Evolutionary conservation across 2,329 filamentous ascomycete species (phyloP), one percentile per base, ranked within the genome.

Genomic region (Colletotrichum sp.): DNA sequence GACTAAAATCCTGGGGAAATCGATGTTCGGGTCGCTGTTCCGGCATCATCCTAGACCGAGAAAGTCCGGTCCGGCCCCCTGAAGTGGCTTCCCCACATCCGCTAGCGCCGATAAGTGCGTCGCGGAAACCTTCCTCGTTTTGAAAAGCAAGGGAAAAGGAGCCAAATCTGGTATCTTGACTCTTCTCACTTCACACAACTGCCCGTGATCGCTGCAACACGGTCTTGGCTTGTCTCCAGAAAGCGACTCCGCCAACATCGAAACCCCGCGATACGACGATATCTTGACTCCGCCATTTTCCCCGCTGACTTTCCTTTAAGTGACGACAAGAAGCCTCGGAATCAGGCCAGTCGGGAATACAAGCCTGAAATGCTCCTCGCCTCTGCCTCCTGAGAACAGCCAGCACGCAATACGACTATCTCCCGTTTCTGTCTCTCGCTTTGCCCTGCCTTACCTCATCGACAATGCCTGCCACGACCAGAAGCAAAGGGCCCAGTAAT

Each of bases 111-210:
- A 71, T 43, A 64, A 32, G 43, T 66, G 30, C 32, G 38, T 67
- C 70, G 70, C 70, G 64, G 64, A 73, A 69, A 69, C 70, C 64
- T 73, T 69, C 64, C 52, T 56, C n/a, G 26, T 61, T 30, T 21
- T 18, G 21, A 55, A 52, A 69, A 9, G n/a, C 36, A 61, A n/a
- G 38, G 13, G 32, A 30, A 24, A 32, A 55, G 28, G 38, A 38
- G 30, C 56, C 65, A 43, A 34, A 24, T 55, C 43, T 32, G 26
- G 14, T 69, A 59, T 69, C 56, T 26, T 36, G 24, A n/a, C 24
- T 30, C 36, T 32, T 58, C 18, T 34, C 69, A 61, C 18, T 34
- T 58, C 14, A 5, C 61, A 56, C 34, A 16, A 26, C 34, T 24
- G 43, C 32, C 59, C 59, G 59, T 63, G 59, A 63, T 63, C 59